A percentile compares a stretch with the other conserved stretches of the same genome.
Evolutionary conservation across 1,284 basidiomycete genomes (phyloP).

Genomic region (Marasmius fiardii): DNA sequence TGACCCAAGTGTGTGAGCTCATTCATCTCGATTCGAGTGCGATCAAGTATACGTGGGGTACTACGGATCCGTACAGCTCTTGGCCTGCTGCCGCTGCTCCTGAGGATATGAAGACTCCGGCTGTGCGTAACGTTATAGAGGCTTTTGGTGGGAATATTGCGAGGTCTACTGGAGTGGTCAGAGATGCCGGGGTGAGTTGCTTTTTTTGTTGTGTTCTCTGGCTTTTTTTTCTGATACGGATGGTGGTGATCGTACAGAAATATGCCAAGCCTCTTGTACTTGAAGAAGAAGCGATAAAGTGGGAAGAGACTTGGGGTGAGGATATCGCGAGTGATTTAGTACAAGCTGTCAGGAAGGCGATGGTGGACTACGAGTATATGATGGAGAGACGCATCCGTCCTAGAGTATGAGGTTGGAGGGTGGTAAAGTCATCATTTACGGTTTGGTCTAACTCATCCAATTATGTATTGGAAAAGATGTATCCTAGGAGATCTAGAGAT

Average conservation of each 20-base stretch:
- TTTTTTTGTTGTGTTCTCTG: background rate
- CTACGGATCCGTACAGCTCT: constrained; percentile 6
- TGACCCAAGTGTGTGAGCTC: constrained; percentile 2
- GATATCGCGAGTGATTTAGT: constrained; percentile 5
- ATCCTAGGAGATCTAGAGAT: too few species aligned
- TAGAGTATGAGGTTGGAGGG: background rate
- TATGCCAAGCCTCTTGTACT: constrained; percentile 6
- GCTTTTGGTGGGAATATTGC: constrained; percentile 7
- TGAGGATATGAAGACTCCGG: constrained; percentile 7
- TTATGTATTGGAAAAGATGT: too few species aligned
- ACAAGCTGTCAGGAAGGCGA: background rate
- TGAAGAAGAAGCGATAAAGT: constrained; percentile 6
- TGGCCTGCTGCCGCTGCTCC: constrained; percentile 9
- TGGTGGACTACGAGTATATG: constrained; percentile 10
- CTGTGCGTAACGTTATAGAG: constrained; percentile 5
- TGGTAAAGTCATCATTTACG: too few species aligned
- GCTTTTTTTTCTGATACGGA: background rate
- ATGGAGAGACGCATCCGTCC: constrained; percentile 7
- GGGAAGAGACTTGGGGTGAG: constrained; percentile 6
- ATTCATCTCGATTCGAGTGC: constrained; percentile 8
- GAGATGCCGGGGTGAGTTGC: constrained; percentile 3
- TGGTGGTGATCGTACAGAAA: background rate
- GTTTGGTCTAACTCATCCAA: too few species aligned
- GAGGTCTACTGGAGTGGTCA: constrained; percentile 6
- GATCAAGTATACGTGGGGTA: constrained; percentile 8